These are phyloP conservation scores for Thraustochytrium striatum DNA, from an alignment of 352 stramenopile genomes.

Conservation along the genomic window DNA sequence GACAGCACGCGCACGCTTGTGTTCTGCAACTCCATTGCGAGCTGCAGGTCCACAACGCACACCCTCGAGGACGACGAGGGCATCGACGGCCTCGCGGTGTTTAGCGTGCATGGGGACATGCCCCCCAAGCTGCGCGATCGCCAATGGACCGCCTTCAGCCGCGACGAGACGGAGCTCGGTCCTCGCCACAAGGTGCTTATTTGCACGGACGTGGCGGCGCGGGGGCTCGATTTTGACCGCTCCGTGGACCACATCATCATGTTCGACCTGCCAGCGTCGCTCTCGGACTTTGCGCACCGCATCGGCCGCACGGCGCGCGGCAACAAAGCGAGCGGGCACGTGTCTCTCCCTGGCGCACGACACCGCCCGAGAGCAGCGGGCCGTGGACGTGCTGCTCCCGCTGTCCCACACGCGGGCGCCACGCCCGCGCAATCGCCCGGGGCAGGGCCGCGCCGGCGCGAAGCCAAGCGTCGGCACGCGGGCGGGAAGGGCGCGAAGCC, in stretches of 20 bases:
- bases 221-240: slow-evolving; percentile 42
- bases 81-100: neutral
- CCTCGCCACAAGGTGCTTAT: slow-evolving; percentile 42
- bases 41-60: slow-evolving; percentile 8
- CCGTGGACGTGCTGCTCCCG: too few relatives aligned
- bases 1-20: slow-evolving; percentile 1
- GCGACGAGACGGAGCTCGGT: neutral
- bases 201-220: slow-evolving; percentile 36
- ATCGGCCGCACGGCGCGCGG: slow-evolving; percentile 32
- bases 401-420: too few relatives aligned
- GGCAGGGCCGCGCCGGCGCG: too few relatives aligned
- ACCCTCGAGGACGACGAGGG: slow-evolving; percentile 29
- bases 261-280: slow-evolving; percentile 34
- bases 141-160: slow-evolving; percentile 31
- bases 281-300: slow-evolving; percentile 48
- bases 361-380: too few relatives aligned
- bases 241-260: slow-evolving; percentile 43
- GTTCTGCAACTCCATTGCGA: slow-evolving; percentile 47
- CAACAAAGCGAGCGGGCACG: neutral
- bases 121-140: slow-evolving; percentile 1
- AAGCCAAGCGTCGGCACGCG: too few relatives aligned
- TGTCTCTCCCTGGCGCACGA: too few relatives aligned
- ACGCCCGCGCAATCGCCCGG: too few relatives aligned
- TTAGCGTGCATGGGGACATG: slow-evolving; percentile 43
- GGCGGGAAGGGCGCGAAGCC: too few relatives aligned